Base-by-base conservation (phyloP, 2,329 filamentous ascomycete genomes). In the Sclerotinia glacialis region DNA sequence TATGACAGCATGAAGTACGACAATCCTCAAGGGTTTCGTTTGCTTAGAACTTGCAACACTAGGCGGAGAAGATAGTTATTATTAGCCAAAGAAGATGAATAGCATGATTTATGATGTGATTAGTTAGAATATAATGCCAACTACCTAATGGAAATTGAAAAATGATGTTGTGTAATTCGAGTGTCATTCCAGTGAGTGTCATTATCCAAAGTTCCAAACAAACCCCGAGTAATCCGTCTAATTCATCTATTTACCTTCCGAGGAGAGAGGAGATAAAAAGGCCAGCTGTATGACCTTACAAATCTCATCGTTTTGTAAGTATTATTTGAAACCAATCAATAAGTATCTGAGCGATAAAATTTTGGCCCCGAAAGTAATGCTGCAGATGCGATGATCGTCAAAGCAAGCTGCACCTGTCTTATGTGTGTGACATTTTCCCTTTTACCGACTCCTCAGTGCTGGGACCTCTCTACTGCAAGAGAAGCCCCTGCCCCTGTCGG, bases 371-470 rank as follows among this genome's bases (percentile, higher is more conserved):
- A 14, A 11, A 11, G n/a, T 5, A 44, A 21, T 44, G 40, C 64
- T 49, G 37, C 54, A 52, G 46, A 65, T 60, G 64, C 64, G 52
- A 50, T 60, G 64, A 60, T 65, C 64, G 55, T 65, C 53, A 60
- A 56, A 47, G 64, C 54, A 65, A 44, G 54, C 23, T 65, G 42
- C 54, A 60, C 37, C 31, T 44, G 31, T 59, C 42, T 44, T 50
- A 46, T 46, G 63, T 37, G 54, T 42, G 46, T 65, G 46, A 65
- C 54, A 65, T 12, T 23, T 64, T 31, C 31, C 31, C 50, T 44
- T 40, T 60, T 65, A 65, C 64, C 64, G 64, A 60, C 34, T 60
- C 64, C 64, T 65, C 54, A 60, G 63, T 65, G 44, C 44, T 60
- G 58, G 58, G 58, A 49, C 58, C 58, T 49, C n/a, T 26, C 58